Conservation (phyloP, 139 green algal species). For the Ostreobium quekettii region DNA sequence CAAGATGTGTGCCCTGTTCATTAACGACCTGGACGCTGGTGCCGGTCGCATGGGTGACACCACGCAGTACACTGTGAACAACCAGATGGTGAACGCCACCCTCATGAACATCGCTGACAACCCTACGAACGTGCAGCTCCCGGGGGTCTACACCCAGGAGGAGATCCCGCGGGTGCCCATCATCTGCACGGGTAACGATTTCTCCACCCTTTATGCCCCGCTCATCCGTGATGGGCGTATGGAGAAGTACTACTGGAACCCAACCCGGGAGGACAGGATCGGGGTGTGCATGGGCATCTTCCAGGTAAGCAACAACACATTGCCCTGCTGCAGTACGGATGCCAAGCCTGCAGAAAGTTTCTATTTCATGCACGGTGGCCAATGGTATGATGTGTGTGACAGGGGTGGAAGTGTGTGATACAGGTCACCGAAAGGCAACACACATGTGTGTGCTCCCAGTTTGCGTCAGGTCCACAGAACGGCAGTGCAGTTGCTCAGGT, state of each 20-base stretch:
- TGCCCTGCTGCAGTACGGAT: too few relatives aligned
- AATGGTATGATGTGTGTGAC: too few relatives aligned
- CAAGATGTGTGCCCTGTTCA: conserved; percentile 97
- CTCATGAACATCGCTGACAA: conserved; percentile 99
- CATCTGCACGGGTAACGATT: conserved; percentile 96
- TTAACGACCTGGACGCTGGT: conserved; percentile 98
- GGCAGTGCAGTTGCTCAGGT: too few relatives aligned
- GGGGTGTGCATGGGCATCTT: conserved; percentile 98
- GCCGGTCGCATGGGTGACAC: conserved; percentile 89
- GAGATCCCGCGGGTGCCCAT: conserved; percentile 90
- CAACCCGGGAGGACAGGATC: conserved; percentile 89
- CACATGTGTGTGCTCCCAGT: too few relatives aligned
- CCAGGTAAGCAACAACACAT: conserved; percentile 49
- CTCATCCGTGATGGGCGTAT: conserved; percentile 99
- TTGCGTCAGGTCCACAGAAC: too few relatives aligned
- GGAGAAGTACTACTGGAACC: conserved; percentile 99
- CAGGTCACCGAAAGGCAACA: too few relatives aligned
- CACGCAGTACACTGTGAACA: conserved; percentile 99
- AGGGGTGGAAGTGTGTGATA: too few relatives aligned
- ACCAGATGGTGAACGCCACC: conserved; percentile 99
- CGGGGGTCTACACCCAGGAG: conserved; percentile 88
- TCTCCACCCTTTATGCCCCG: conserved; percentile 97
- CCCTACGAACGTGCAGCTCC: conserved; percentile 99
- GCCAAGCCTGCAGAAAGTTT: too few relatives aligned
- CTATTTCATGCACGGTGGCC: too few relatives aligned